Percentiles rank a stretch among this genome's conserved stretches.
Evolutionary conservation across 352 stramenopile genomes (phyloP).

Genomic region (Pythium utonaiense): DNA sequence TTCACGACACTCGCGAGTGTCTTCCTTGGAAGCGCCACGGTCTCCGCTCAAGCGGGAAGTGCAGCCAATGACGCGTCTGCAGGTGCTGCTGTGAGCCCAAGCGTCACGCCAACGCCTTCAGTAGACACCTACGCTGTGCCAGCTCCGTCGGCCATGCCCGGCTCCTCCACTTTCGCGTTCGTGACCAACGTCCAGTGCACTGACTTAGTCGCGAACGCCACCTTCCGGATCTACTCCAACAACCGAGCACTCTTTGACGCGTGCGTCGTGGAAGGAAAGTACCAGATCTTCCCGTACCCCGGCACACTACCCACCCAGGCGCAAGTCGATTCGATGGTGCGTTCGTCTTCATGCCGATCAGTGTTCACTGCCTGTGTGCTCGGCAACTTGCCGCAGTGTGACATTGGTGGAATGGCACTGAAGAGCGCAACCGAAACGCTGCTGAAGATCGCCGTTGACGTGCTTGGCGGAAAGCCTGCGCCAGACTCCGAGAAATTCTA

Average conservation of each 20-base stretch:
- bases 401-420: conserved; percentile 45
- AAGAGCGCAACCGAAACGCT: conserved; percentile 52
- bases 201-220: conserved; percentile 34
- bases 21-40: not conserved
- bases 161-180: conserved; percentile 43
- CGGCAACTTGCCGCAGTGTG: conserved; percentile 44
- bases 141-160: conserved; percentile 33
- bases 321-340: conserved; percentile 49
- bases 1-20: not conserved
- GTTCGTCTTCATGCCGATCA: conserved; percentile 42
- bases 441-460: conserved; percentile 54
- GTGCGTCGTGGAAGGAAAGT: conserved; percentile 46
- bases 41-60: not conserved
- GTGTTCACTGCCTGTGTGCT: conserved; percentile 56
- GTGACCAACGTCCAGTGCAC: conserved; percentile 40
- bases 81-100: not conserved
- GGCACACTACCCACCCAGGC: conserved; percentile 40
- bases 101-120: not conserved
- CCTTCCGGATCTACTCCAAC: conserved; percentile 54
- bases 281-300: conserved; percentile 62
- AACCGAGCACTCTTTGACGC: conserved; percentile 53
- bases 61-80: not conserved
- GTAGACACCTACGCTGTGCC: conserved; percentile 21
- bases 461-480: conserved; percentile 27
- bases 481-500: conserved; percentile 43